These are phyloP conservation scores for Xylaria sp. DNA, from an alignment of 495 filamentous ascomycete genomes.

Conservation along the genomic window DNA sequence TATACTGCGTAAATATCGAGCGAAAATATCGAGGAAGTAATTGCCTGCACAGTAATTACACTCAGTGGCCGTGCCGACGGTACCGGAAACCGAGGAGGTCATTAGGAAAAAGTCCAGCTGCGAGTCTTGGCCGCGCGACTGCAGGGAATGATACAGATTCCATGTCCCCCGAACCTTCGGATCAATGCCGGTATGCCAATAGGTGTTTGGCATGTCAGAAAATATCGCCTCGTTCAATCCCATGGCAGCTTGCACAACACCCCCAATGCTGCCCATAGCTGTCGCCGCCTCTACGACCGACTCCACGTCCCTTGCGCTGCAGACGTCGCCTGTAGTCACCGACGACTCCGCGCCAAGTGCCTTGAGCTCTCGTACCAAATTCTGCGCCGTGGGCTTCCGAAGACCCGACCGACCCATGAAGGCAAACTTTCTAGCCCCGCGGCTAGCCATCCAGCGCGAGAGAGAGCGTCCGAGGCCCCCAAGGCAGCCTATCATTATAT, in stretches of 20 bases:
- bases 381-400: conserved; percentile 30
- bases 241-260: conserved; percentile 41
- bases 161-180: conserved; percentile 54
- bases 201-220: conserved; percentile 47
- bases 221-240: conserved; percentile 54
- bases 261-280: conserved; percentile 29
- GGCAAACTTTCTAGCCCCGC: conserved; percentile 59
- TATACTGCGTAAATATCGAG: conserved; percentile 39
- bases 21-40: conserved; percentile 48
- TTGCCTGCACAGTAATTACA: conserved; percentile 49
- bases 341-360: conserved; percentile 29
- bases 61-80: conserved; percentile 44
- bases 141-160: conserved; percentile 41
- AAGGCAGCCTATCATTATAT: conserved; percentile 65
- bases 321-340: conserved; percentile 38
- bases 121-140: conserved; percentile 21
- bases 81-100: conserved; percentile 42
- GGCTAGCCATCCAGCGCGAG: conserved; percentile 61
- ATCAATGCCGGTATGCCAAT: conserved; percentile 45
- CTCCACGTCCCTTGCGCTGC: conserved; percentile 6
- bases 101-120: conserved; percentile 48
- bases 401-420: conserved; percentile 57
- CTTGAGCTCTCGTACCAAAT: conserved; percentile 43
- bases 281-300: neutral
- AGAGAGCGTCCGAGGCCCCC: conserved; percentile 67